These are phyloP conservation scores for Rhizophagus sp. DNA, from an alignment of 192 early-diverging fungal genomes.

Conservation along the genomic window DNA sequence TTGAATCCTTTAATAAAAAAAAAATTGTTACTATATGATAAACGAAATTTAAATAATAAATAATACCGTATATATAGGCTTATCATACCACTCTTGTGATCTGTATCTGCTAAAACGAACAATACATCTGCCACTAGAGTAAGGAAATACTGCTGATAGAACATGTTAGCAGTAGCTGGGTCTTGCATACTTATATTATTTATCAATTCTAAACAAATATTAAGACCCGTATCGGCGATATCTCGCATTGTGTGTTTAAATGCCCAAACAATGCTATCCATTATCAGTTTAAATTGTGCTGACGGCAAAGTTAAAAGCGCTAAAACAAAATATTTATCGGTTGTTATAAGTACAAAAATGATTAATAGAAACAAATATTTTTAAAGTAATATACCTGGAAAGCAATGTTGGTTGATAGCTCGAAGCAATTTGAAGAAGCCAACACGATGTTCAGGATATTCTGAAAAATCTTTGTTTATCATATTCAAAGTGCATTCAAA, in stretches of 20 bases:
- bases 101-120: conserved; percentile 94
- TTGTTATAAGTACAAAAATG: background rate
- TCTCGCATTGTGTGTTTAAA: conserved; percentile 99
- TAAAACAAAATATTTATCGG: conserved; percentile 32
- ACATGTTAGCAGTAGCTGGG: conserved; percentile 71
- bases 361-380: background rate
- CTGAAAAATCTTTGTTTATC: conserved; percentile 99
- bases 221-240: conserved; percentile 89
- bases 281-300: conserved; percentile 86
- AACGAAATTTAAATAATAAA: background rate
- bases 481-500: conserved; percentile 98
- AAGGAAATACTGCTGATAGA: conserved; percentile 92
- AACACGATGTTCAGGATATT: conserved; percentile 95
- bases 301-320: conserved; percentile 82
- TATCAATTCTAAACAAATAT: conserved; percentile 85
- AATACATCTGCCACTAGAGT: conserved; percentile 94
- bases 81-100: conserved; percentile 89
- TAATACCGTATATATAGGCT: background rate
- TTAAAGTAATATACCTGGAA: conserved; percentile 63
- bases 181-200: conserved; percentile 83
- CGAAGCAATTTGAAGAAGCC: conserved; percentile 93
- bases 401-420: conserved; percentile 90
- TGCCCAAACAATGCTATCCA: conserved; percentile 97
- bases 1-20: conserved; percentile 71
- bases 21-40: conserved; percentile 3